Base-by-base conservation (phyloP, 257 asterid species). In the Plantago elongata region DNA sequence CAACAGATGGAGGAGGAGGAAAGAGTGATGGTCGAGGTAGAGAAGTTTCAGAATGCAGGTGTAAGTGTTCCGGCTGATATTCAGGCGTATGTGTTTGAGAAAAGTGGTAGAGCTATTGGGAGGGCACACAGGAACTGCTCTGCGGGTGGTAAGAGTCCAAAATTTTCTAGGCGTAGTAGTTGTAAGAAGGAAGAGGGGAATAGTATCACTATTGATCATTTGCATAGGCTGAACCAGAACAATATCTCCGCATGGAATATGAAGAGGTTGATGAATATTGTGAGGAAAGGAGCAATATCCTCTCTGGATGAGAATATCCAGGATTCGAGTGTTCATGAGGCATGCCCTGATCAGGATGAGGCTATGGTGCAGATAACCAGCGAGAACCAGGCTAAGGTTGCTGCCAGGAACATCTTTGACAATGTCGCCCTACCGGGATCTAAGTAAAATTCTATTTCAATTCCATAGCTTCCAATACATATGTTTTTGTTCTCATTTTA, bases 221-320 rank as follows among this genome's bases (percentile, higher is more conserved):
- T 83, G 66, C 86, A 78, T 64, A 61, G 86, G 75, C 63, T 83
- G 71, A 83, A 83, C 71, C 84, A 83, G 77, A 59, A 75, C 56
- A 83, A 83, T 57, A 59, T 83, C 57, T 78, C 90, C 12, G 90
- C 90, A 40, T 78, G 86, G 84, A 83, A 83, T 69, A 83, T 83
- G 90, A 83, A 83, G 73, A 78, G 86, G 79, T 42, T 83, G 79
- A 75, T 74, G 14, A 80, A 74, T 60, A 75, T 83, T 38, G 90
- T 75, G 7, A 74, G 82, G 45, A 69, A 78, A 18, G 84, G 90
- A 0, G 80, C 67, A 14, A 30, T 83, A 30, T 78, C 90, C 7
- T 80, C 86, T 71, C 66, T 80, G 72, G 84, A 83, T 48, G 86
- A 80, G 63, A 65, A 74, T 9, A 61, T 80, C 51, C 76, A 69